Conservation (phyloP, 441 rosid genomes). For the Viola pubescens region DNA sequence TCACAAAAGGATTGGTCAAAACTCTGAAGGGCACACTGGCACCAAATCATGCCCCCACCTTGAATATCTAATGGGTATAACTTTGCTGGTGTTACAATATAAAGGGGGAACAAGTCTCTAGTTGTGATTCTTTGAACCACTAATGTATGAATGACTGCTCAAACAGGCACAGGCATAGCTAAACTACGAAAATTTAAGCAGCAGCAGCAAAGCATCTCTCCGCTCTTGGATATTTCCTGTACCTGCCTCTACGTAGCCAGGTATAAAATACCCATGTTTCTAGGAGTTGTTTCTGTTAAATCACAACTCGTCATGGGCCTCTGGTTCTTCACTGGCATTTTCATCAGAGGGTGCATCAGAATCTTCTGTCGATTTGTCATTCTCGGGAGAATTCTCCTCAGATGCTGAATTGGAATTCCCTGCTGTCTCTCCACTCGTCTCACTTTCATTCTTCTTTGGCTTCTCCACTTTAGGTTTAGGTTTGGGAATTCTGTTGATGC, state of each 20-base stretch:
- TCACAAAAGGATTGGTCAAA: too few relatives aligned
- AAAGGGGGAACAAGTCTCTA: too few relatives aligned
- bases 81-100: too few relatives aligned
- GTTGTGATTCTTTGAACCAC: too few relatives aligned
- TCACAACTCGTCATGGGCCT: constrained; percentile 67
- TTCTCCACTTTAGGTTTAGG: constrained; percentile 91
- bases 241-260: constrained; percentile 2
- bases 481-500: constrained; percentile 63
- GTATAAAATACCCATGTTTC: background rate
- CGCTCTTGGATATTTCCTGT: background rate
- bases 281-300: background rate
- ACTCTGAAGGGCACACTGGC: too few relatives aligned
- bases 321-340: constrained; percentile 22
- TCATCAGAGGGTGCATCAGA: constrained; percentile 25
- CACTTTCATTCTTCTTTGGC: constrained; percentile 46
- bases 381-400: constrained; percentile 22
- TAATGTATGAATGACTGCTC: too few relatives aligned
- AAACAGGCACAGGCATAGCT: too few relatives aligned
- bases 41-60: too few relatives aligned
- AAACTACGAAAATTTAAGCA: too few relatives aligned
- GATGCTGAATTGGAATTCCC: constrained; percentile 28
- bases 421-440: constrained; percentile 22
- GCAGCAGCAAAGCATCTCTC: background rate
- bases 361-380: constrained; percentile 28
- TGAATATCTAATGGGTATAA: too few relatives aligned